Evolutionary conservation across 495 filamentous ascomycete genomes (phyloP).

Genomic region (Jackrogersella minutella): DNA sequence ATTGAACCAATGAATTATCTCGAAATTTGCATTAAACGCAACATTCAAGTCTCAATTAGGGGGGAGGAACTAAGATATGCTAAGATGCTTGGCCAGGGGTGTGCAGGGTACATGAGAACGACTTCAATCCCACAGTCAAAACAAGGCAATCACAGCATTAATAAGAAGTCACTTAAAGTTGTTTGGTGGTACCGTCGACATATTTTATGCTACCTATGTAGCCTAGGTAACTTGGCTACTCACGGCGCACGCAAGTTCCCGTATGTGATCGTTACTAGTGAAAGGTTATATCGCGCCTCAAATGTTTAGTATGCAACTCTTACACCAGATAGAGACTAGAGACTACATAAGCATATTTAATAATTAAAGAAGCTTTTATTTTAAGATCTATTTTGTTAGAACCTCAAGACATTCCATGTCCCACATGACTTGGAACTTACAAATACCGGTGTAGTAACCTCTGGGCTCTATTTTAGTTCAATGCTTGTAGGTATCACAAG

Average conservation of each 20-base stretch:
- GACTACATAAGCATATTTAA: too few relatives aligned
- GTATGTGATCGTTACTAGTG: background rate
- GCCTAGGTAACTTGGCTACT: background rate
- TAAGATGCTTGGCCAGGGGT: constrained; percentile 18
- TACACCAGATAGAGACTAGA: too few relatives aligned
- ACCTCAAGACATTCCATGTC: too few relatives aligned
- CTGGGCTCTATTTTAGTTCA: too few relatives aligned
- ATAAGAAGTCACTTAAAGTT: background rate
- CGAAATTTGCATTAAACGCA: background rate
- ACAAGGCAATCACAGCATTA: constrained; percentile 10
- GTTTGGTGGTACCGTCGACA: background rate
- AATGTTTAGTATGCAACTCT: too few relatives aligned
- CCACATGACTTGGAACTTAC: too few relatives aligned
- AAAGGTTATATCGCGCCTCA: too few relatives aligned
- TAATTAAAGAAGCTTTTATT: too few relatives aligned
- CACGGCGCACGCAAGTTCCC: background rate
- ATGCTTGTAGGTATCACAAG: too few relatives aligned
- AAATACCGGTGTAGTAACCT: too few relatives aligned
- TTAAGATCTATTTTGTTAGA: too few relatives aligned
- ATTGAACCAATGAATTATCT: constrained; percentile 19
- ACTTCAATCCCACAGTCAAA: constrained; percentile 17
- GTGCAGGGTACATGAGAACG: constrained; percentile 4
- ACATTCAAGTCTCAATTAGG: background rate
- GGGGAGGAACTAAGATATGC: background rate
- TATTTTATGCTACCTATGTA: background rate